phyloP scores from a whole-genome alignment of 768 basidiomycete species.

The Tulasnella sp. region DNA sequence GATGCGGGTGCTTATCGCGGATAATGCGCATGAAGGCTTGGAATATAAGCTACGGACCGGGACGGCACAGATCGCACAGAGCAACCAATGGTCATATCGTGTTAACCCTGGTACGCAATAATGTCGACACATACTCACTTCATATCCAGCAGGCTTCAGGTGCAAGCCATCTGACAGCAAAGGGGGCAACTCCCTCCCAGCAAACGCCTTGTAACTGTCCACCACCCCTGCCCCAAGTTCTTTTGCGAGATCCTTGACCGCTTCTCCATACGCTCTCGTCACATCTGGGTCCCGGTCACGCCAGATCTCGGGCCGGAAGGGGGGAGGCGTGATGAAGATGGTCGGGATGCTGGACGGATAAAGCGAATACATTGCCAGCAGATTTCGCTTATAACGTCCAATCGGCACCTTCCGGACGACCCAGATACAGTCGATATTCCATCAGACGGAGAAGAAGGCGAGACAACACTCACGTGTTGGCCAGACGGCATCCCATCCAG shows the following conservation, averaged over 20 bases:
- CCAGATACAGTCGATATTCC: neutral
- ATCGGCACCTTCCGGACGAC: conserved; percentile 1
- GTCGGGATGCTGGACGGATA: conserved; percentile 15
- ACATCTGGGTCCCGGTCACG: conserved; percentile 12
- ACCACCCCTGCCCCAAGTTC: neutral
- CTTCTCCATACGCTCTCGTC: conserved; percentile 8
- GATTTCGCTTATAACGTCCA: conserved; percentile 10
- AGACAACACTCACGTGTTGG: conserved; percentile 5
- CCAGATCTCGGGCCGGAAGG: conserved; percentile 6
- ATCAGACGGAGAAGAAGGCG: neutral
- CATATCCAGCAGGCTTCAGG: conserved; percentile 15
- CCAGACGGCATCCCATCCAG: conserved; percentile 12
- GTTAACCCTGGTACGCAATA: too few species aligned
- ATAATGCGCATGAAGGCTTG: conserved; percentile 11
- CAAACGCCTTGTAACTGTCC: conserved; percentile 12
- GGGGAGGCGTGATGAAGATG: conserved; percentile 14
- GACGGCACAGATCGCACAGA: neutral
- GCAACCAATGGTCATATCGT: neutral
- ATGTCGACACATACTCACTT: conserved; percentile 1
- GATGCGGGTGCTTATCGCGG: conserved; percentile 4
- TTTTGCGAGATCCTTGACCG: conserved; percentile 12
- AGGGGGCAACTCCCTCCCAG: neutral
- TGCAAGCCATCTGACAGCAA: conserved; percentile 12
- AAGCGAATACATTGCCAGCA: conserved; percentile 14
- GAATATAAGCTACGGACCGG: conserved; percentile 6